Conservation (phyloP, 106 monocot genomes). For the Apostasia ramifera region DNA sequence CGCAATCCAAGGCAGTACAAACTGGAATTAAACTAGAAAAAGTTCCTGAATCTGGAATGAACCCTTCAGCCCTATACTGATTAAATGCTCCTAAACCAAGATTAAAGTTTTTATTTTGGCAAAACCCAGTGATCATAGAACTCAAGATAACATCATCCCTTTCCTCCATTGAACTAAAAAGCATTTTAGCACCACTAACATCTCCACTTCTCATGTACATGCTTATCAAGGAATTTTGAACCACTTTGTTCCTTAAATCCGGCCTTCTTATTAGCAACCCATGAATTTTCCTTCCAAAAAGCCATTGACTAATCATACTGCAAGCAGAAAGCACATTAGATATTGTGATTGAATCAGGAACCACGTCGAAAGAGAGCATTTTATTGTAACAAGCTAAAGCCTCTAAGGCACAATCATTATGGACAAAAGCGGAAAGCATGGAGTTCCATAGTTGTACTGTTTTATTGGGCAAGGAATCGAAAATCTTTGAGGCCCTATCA, state of each 20-base stretch:
- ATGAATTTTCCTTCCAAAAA: constrained; percentile 32
- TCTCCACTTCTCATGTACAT: constrained; percentile 43
- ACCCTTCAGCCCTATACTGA: constrained; percentile 18
- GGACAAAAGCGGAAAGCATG: constrained; percentile 26
- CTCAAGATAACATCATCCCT: constrained; percentile 30
- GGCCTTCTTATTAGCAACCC: constrained; percentile 33
- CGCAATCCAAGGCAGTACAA: constrained; percentile 12
- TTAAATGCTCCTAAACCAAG: constrained; percentile 18
- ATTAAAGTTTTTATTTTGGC: constrained; percentile 20
- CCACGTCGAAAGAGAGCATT: constrained; percentile 10
- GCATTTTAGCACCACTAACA: constrained; percentile 4
- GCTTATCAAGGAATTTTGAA: constrained; percentile 29
- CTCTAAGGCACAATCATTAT: constrained; percentile 5
- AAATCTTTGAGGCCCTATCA: constrained; percentile 16
- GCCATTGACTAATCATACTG: not conserved
- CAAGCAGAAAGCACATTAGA: constrained; percentile 35
- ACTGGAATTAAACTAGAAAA: constrained; percentile 18
- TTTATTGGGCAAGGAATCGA: constrained; percentile 4
- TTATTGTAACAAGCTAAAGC: constrained; percentile 19
- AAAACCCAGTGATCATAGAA: constrained; percentile 40
- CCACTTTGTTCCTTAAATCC: constrained; percentile 1
- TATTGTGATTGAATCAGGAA: constrained; percentile 29
- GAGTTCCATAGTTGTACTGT: constrained; percentile 37
- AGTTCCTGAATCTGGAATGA: constrained; percentile 21
- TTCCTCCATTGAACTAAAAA: constrained; percentile 25